A percentile compares a stretch with the other conserved stretches of the same genome.
These are phyloP conservation scores for Hyaloscypha variabilis DNA, from an alignment of 495 filamentous ascomycete genomes.

Conservation along the genomic window DNA sequence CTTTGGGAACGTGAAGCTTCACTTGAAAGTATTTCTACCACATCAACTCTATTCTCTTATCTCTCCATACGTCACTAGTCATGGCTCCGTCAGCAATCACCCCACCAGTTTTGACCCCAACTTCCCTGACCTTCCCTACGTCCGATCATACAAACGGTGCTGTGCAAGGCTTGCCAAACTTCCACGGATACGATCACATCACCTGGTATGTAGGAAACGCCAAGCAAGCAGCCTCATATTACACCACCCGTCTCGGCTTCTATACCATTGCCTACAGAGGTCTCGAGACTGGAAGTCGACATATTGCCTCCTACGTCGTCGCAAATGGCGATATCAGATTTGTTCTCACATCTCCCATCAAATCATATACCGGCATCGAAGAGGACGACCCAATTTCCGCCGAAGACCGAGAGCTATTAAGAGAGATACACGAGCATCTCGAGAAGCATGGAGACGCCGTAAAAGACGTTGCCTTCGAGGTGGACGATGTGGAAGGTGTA, in stretches of 20 bases:
- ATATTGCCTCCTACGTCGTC: slow-evolving; percentile 78
- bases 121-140: slow-evolving; percentile 41
- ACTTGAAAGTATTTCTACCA: neutral
- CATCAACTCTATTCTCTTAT: slow-evolving; percentile 1
- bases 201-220: slow-evolving; percentile 95
- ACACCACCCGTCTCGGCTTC: slow-evolving; percentile 85
- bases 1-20: neutral
- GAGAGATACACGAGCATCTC: slow-evolving; percentile 74
- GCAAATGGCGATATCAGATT: slow-evolving; percentile 78
- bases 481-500: slow-evolving; percentile 78
- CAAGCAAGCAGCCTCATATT: slow-evolving; percentile 87
- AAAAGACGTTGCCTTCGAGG: slow-evolving; percentile 90
- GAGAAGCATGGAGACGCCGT: slow-evolving; percentile 86
- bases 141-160: slow-evolving; percentile 38
- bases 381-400: slow-evolving; percentile 49
- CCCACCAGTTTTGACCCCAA: slow-evolving; percentile 47
- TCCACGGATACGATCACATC: slow-evolving; percentile 79
- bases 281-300: slow-evolving; percentile 81
- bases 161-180: slow-evolving; percentile 42
- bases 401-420: slow-evolving; percentile 58
- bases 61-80: neutral
- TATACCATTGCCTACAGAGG: slow-evolving; percentile 77
- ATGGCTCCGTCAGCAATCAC: slow-evolving; percentile 79
- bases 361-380: slow-evolving; percentile 48
- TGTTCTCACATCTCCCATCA: slow-evolving; percentile 80